A percentile compares a stretch with the other conserved stretches of the same genome.
Conservation (phyloP, 2,329 filamentous ascomycete genomes). For the Neofusicoccum laricinum region DNA sequence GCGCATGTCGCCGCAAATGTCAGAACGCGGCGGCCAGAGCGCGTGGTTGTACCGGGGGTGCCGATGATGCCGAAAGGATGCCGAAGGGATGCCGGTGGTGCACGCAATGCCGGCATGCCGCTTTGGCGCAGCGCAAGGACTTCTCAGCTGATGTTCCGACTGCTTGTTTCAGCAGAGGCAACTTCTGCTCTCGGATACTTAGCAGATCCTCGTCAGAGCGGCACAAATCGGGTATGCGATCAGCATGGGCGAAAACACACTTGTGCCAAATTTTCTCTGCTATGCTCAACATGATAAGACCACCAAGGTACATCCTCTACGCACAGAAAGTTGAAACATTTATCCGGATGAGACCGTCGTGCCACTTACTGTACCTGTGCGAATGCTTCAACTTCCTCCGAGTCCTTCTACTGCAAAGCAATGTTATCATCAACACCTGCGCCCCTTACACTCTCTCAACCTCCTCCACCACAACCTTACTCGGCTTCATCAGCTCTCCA, state of each 20-base stretch:
- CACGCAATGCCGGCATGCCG: neutral
- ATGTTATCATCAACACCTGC: neutral
- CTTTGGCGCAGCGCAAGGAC: neutral
- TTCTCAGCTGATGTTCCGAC: too few relatives aligned
- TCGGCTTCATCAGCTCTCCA: neutral
- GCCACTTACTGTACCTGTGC: too few relatives aligned
- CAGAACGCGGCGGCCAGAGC: neutral
- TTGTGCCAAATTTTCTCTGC: too few relatives aligned
- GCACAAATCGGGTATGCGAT: too few relatives aligned
- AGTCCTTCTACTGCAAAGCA: neutral
- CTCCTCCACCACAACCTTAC: conserved; percentile 1
- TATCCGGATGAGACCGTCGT: too few relatives aligned
- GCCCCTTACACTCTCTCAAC: neutral
- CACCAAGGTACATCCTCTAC: too few relatives aligned
- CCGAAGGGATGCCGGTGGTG: neutral
- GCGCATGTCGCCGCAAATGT: neutral
- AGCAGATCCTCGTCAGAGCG: too few relatives aligned
- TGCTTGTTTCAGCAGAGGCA: neutral
- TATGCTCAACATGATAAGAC: too few relatives aligned
- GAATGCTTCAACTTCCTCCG: neutral
- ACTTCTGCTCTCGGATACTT: too few relatives aligned
- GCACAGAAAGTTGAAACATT: too few relatives aligned
- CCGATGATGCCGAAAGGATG: neutral
- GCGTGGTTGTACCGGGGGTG: neutral
- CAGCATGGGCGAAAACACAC: too few relatives aligned